Percentiles rank a stretch among this genome's conserved stretches.
Conservation (phyloP, 106 monocot genomes). For the Platanthera zijinensis region DNA sequence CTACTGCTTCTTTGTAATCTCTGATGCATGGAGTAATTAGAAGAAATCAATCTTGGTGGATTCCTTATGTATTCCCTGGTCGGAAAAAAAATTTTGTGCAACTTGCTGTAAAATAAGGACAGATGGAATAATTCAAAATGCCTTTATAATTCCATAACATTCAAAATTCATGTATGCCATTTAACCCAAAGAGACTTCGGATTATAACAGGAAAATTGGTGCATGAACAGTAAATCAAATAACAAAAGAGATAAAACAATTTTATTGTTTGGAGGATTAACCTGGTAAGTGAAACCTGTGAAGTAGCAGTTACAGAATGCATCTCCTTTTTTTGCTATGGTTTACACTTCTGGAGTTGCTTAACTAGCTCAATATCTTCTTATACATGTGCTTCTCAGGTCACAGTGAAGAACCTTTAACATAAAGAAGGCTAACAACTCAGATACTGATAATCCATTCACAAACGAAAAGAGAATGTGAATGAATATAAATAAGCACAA, state of each 20-base stretch:
- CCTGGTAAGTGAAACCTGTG: not conserved
- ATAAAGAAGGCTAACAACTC: not conserved
- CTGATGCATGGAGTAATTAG: conserved; percentile 29
- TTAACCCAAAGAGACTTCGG: not conserved
- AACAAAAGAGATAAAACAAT: not conserved
- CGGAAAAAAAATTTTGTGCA: not conserved
- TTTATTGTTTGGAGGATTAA: not conserved
- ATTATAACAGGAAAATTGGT: not conserved
- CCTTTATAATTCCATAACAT: not conserved
- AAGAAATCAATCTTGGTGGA: conserved; percentile 8
- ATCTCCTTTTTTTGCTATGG: not conserved
- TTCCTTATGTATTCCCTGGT: not conserved
- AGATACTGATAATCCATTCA: not conserved
- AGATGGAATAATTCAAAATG: not conserved
- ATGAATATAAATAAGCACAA: not conserved
- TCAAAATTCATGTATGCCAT: not conserved
- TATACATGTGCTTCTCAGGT: not conserved
- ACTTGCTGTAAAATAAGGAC: conserved; percentile 3
- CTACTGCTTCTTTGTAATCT: conserved; percentile 11
- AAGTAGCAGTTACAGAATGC: not conserved
- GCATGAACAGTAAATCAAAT: not conserved
- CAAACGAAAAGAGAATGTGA: not conserved
- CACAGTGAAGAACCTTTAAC: not conserved
- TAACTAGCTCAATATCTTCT: not conserved
- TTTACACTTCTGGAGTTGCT: not conserved